Percentiles rank a stretch among this genome's conserved stretches.
Conservation (phyloP, 306 rosid species). For the Notholithocarpus densiflorus region DNA sequence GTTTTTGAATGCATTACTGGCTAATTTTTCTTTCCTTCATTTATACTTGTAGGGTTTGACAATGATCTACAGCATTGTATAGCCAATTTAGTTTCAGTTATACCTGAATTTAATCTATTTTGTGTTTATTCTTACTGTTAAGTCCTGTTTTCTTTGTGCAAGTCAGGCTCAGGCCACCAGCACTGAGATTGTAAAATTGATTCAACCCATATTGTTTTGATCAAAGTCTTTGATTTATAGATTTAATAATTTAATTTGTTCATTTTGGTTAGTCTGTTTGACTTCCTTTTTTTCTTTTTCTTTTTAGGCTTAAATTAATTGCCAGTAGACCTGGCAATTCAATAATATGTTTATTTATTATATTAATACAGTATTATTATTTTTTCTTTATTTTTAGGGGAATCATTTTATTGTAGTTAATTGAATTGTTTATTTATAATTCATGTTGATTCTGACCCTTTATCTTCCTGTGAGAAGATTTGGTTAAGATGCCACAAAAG, state of each 20-base stretch:
- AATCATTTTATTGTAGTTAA: neutral
- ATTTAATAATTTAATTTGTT: neutral
- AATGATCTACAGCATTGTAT: neutral
- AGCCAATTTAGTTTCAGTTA: neutral
- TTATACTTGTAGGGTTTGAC: neutral
- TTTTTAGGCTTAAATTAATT: neutral
- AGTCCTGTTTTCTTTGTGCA: neutral
- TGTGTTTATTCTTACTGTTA: neutral
- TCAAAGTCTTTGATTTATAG: neutral
- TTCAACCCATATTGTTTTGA: neutral
- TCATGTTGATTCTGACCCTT: neutral
- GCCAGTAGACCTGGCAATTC: neutral
- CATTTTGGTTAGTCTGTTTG: neutral
- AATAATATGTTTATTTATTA: neutral
- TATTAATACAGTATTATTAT: no score
- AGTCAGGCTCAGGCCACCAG: neutral
- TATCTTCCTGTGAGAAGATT: neutral
- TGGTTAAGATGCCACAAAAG: neutral
- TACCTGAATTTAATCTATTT: neutral
- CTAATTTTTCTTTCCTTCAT: neutral
- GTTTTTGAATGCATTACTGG: neutral
- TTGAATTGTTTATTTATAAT: neutral
- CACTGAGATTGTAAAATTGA: neutral
- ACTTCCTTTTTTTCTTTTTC: neutral
- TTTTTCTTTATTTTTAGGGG: no score